Evolutionary conservation across 2,329 filamentous ascomycete species (phyloP), one percentile per base, ranked within the genome.

Genomic region (Colletotrichum orchidophilum): DNA sequence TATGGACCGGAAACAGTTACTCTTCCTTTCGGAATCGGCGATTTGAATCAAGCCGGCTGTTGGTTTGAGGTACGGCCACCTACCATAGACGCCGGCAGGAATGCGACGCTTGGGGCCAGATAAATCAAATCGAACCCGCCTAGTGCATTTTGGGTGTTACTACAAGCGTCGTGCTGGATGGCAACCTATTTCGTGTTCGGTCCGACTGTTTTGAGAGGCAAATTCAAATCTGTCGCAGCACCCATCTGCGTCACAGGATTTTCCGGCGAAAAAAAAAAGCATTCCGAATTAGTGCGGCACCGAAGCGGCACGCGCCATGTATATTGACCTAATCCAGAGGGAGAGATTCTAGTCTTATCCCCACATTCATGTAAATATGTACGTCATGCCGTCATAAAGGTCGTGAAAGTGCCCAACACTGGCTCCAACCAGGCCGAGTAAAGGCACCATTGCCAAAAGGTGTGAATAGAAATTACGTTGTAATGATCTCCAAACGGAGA

Each of bases 321-420:
- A 66, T 61, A 70, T 55, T 57, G 39, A 9, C 5, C 18, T 18
- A 46, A 8, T 33, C 31, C 31, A 46, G 18, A 18, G 39, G 18
- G 9, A 46, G 39, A 46, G 39, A 5, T 24, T 53, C 12, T 29
- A 21, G 33, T 61, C 21, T 39, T 27, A 15, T 46, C 7, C 39
- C 18, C 39, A 18, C 39, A 46, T 46, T 18, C 39, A 46, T 46
- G 35, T 18, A 46, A 27, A 35, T 70, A 66, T 66, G 26, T 35
- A 49, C 46, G 27, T 49, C 27, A 39, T 55, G 50, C 54, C 49
- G 35, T 70, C 66, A n/a, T 70, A 13, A n/a, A 66, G 46, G 18
- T 70, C 55, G 46, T 70, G 33, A 52, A 12, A 62, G 13, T 52
- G 3, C 33, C 29, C 33, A n/a, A 15, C 27, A 3, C 54, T 31